Percentiles rank a stretch among this genome's conserved stretches.
Conservation (phyloP, 495 filamentous ascomycete genomes). For the Parmelia sp. region DNA sequence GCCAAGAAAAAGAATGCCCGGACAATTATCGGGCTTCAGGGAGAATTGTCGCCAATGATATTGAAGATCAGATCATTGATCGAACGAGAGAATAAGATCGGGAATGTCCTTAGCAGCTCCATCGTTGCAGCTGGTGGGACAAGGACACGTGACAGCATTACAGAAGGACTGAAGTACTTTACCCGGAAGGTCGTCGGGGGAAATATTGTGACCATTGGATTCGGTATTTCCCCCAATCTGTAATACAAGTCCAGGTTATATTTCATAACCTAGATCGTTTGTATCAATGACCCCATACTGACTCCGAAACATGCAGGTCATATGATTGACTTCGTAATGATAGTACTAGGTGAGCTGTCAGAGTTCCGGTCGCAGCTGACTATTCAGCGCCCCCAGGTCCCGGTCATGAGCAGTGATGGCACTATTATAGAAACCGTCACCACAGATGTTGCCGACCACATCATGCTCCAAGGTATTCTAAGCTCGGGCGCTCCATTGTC, state of each 20-base stretch:
- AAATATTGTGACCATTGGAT: slow-evolving; percentile 47
- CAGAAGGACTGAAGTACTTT: slow-evolving; percentile 40
- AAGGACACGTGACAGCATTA: slow-evolving; percentile 30
- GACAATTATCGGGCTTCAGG: slow-evolving; percentile 44
- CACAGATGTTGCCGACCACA: slow-evolving; percentile 43
- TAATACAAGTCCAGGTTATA: too few species aligned
- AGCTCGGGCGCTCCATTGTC: slow-evolving; percentile 36
- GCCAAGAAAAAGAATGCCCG: slow-evolving; percentile 33
- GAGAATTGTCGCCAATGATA: slow-evolving; percentile 31
- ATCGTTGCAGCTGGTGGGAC: slow-evolving; percentile 37
- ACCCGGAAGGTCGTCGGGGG: slow-evolving; percentile 41
- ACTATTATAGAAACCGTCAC: slow-evolving; percentile 29
- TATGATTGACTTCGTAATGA: slow-evolving; percentile 29
- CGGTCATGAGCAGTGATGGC: slow-evolving; percentile 31
- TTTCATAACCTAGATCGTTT: too few species aligned
- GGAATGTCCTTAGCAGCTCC: slow-evolving; percentile 48
- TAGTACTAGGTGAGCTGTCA: slow-evolving; percentile 40
- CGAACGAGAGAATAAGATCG: slow-evolving; percentile 40
- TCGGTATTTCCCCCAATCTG: too few species aligned
- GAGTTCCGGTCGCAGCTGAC: slow-evolving; percentile 38
- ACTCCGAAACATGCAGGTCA: too few species aligned
- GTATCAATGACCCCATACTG: too few species aligned
- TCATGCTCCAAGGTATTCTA: slow-evolving; percentile 43
- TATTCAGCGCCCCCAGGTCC: slow-evolving; percentile 38
- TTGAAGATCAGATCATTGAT: slow-evolving; percentile 43